phyloP scores from a whole-genome alignment of 2,329 filamentous ascomycete species.

The Cadophora luteo-olivacea region DNA sequence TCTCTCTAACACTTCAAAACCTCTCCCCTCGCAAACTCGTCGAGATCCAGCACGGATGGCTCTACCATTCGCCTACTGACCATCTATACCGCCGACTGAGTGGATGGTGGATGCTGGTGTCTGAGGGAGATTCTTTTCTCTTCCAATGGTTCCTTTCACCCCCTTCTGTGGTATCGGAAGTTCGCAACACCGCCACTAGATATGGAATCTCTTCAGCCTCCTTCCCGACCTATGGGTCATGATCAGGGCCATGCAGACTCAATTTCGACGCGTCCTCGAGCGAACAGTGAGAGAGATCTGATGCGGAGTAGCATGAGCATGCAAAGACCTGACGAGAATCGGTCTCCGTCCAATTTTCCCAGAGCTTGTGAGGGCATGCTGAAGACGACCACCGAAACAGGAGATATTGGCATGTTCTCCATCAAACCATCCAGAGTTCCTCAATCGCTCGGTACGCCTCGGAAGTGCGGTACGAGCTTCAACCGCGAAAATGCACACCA shows the following conservation, averaged over 20 bases:
- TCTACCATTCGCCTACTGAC: constrained; percentile 1
- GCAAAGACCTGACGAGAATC: constrained; percentile 33
- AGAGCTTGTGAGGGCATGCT: constrained; percentile 68
- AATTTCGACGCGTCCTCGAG: constrained; percentile 30
- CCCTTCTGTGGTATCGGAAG: background rate
- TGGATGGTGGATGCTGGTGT: constrained; percentile 9
- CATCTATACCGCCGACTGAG: background rate
- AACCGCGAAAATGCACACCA: constrained; percentile 31
- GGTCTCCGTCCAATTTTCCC: constrained; percentile 53
- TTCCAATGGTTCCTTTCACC: background rate
- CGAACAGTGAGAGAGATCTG: constrained; percentile 26
- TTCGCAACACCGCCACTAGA: background rate
- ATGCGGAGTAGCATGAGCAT: background rate
- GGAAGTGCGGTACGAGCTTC: constrained; percentile 30
- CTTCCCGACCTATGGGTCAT: constrained; percentile 25
- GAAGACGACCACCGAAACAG: constrained; percentile 69
- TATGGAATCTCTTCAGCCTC: constrained; percentile 36
- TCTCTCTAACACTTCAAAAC: background rate
- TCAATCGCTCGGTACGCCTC: constrained; percentile 35
- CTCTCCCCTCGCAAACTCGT: background rate
- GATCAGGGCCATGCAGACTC: constrained; percentile 26
- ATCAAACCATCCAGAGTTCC: constrained; percentile 52
- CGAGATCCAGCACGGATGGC: background rate
- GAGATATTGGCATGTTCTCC: constrained; percentile 68
- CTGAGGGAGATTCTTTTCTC: background rate